Base-by-base conservation (phyloP, 768 basidiomycete species). In the Sutorius australiensis region DNA sequence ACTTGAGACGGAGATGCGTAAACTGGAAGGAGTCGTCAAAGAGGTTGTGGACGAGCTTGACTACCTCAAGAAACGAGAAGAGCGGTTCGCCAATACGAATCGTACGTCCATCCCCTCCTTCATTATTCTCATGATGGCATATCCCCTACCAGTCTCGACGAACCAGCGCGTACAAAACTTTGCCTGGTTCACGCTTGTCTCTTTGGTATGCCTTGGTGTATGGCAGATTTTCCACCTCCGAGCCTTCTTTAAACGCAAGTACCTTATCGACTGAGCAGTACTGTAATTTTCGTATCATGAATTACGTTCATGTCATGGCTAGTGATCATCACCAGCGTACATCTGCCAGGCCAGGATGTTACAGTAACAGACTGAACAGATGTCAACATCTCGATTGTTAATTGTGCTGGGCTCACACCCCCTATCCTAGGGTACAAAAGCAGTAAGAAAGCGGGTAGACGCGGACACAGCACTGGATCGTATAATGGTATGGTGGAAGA, bases 181-280 rank as follows among this genome's bases (percentile, higher is more conserved):
- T 72, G 90, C 91, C 1, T 87, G 92, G 80, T 85, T 98, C 68
- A 88, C 92, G 12, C 79, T 97, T 55, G 19, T 86, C 43, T 83
- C 89, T 8, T 80, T 98, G 41, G 68, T 92, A 31, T 82, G 76
- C 27, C 77, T 98, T 34, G 95, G 97, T 7, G 80, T 80, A 40
- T 99, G 95, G 97, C 94, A 98, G 74, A 89, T 99, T 41, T 73
- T 97, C 67, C 95, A 98, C 66, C 76, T 99, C 13, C 84, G 94
- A 42, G 81, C 92, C 6, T 98, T 89, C 83, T 98, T 98, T 83
- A 94, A 92, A 76, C 81, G 88, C 65, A 97, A 94, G 73, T 92
- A 94, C 72, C 84, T 94, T 65, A 94, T 94, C 64, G 92, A 94
- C 65, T 89, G 72, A 73, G 55, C 41, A 37, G 46, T 58, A 54